These are phyloP conservation scores for Saitozyma sp. DNA, from an alignment of 768 basidiomycete species.

Conservation along the genomic window DNA sequence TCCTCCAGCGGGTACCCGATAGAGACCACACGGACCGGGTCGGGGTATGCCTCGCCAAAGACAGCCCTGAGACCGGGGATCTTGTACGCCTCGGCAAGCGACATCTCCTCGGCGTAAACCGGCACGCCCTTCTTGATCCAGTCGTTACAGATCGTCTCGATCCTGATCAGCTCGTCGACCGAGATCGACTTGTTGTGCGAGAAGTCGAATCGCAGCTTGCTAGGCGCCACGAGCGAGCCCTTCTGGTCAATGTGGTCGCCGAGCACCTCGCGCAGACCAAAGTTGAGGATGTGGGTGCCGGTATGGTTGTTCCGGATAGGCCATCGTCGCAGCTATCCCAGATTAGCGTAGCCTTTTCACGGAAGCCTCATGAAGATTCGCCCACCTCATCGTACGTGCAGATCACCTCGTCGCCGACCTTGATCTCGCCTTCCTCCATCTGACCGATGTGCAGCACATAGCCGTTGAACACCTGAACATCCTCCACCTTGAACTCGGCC, in stretches of 20 bases:
- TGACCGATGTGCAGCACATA: constrained; percentile 91
- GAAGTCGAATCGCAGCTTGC: constrained; percentile 96
- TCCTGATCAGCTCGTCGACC: constrained; percentile 72
- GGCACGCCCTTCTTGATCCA: constrained; percentile 89
- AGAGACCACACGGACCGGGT: constrained; percentile 92
- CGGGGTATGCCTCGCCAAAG: constrained; percentile 96
- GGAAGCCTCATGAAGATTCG: constrained; percentile 3
- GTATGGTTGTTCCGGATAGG: constrained; percentile 97
- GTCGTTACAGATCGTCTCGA: constrained; percentile 77
- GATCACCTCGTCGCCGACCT: constrained; percentile 76
- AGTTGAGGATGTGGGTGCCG: constrained; percentile 97
- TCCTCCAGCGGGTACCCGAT: constrained; percentile 85
- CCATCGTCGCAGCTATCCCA: constrained; percentile 76
- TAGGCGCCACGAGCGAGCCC: constrained; percentile 92
- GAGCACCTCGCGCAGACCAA: constrained; percentile 81
- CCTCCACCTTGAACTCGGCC: constrained; percentile 87
- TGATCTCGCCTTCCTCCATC: constrained; percentile 82
- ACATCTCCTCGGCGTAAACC: constrained; percentile 84
- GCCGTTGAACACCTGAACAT: constrained; percentile 92
- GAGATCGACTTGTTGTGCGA: constrained; percentile 88
- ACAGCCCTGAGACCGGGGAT: constrained; percentile 95
- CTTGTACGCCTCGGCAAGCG: constrained; percentile 71
- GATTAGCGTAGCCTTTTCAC: background rate
- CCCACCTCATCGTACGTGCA: constrained; percentile 88
- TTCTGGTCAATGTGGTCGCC: constrained; percentile 98